Evolutionary conservation across 768 basidiomycete species (phyloP).

Genomic region (Suillus weaverae): DNA sequence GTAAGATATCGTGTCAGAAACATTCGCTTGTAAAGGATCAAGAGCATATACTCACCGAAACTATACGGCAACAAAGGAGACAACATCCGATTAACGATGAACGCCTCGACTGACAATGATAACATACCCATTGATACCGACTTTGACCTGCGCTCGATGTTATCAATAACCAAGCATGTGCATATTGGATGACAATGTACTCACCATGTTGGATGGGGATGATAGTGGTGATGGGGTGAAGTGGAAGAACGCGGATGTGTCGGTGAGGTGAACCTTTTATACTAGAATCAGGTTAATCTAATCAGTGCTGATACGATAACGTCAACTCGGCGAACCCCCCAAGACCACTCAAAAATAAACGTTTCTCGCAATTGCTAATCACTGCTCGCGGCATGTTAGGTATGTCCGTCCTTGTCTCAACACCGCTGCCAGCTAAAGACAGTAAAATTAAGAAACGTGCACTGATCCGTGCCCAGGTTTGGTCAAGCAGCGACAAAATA

Average conservation of each 20-base stretch:
- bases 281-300: slow-evolving; percentile 9
- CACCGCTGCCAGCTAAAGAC: background rate
- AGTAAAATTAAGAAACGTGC: slow-evolving; percentile 11
- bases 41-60: slow-evolving; percentile 61
- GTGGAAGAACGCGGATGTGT: slow-evolving; percentile 8
- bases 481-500: background rate
- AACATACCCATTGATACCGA: slow-evolving; percentile 93
- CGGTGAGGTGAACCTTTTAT: slow-evolving; percentile 23
- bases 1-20: slow-evolving; percentile 18
- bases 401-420: background rate
- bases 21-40: background rate
- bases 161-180: slow-evolving; percentile 5
- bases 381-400: background rate
- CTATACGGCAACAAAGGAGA: slow-evolving; percentile 36
- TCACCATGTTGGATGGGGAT: slow-evolving; percentile 25
- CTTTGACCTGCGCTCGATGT: slow-evolving; percentile 58
- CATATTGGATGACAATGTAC: slow-evolving; percentile 1
- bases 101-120: background rate
- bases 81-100: slow-evolving; percentile 15
- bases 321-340: background rate
- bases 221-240: slow-evolving; percentile 10
- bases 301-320: slow-evolving; percentile 5
- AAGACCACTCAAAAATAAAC: background rate
- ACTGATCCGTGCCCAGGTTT: background rate
- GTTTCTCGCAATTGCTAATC: background rate